Base-by-base conservation (phyloP, 2,329 filamentous ascomycete genomes). In the Alternaria incomplexa region DNA sequence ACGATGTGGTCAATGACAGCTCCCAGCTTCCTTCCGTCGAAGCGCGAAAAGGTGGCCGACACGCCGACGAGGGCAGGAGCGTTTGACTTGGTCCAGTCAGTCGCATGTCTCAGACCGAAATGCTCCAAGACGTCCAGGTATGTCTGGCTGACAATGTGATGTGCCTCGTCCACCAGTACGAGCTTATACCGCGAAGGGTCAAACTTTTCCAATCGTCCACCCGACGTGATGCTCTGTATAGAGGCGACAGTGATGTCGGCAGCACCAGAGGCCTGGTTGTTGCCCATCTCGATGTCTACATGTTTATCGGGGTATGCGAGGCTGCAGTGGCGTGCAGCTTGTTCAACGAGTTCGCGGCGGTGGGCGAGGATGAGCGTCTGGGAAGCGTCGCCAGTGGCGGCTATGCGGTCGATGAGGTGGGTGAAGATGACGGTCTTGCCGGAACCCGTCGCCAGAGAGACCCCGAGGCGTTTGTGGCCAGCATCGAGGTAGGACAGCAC, bases 381-480 rank as follows among this genome's bases (percentile, higher is more conserved):
- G 2, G 88, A 88, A 22, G 90, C 90, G 63, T 82, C 76, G 28
- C 85, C 77, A 55, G 84, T 82, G 11, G 83, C 84, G 6, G 89
- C 81, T 54, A 98, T 85, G 61, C 92, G 90, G 73, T 92, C 89
- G 65, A 99, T 97, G 48, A 99, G 86, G 77, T 97, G 93, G 12
- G 95, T 98, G 82, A 99, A 99, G 72, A 99, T 94, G 76, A 99
- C 93, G 8, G 93, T 97, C 79, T 97, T 97, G 6, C 93, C 93
- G 66, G 91, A 89, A 1, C 94, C 93, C 4, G 94, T 97, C 3
- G 93, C 94, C 36, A 97, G 80, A 0, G 94, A 97, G 6, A 97
- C 87, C 0, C 93, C 93, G 2, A 97, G 82, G 7, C 94, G 87
- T 73, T 92, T 93, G 68, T 94, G 88, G 0, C 93, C 93, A 32